Evolutionary conservation across 2,329 filamentous ascomycete species (phyloP).

Genomic region (Cytospora paraplurivora): DNA sequence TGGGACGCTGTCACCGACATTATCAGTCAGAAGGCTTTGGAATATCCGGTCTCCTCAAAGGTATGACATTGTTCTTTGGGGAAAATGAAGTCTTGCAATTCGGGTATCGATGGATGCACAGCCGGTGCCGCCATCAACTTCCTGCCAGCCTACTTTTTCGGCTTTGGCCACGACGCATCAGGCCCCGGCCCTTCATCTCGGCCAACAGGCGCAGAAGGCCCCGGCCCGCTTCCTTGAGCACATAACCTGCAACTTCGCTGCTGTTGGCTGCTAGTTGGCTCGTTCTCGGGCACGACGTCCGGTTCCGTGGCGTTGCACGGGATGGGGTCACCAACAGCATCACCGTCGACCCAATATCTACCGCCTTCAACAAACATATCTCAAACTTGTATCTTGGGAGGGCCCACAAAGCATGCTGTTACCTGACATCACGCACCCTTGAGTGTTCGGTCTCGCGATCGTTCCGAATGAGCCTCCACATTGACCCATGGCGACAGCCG

Average conservation of each 20-base stretch:
- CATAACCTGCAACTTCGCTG: background rate
- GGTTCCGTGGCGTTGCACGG: conserved; percentile 10
- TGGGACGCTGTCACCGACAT: too few relatives aligned
- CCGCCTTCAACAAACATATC: background rate
- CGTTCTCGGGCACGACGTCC: background rate
- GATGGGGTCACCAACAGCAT: conserved; percentile 18
- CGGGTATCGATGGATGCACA: too few relatives aligned
- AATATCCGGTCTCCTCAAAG: too few relatives aligned
- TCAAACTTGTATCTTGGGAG: background rate
- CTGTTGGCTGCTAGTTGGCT: conserved; percentile 10
- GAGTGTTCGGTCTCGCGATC: background rate
- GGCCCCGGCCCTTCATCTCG: background rate
- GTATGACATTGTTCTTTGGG: too few relatives aligned
- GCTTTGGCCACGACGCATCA: background rate
- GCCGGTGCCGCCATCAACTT: too few relatives aligned
- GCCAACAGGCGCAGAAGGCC: conserved; percentile 6
- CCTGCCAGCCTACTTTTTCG: background rate
- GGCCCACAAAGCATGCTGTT: background rate
- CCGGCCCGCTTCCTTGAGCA: background rate
- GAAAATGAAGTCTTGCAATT: too few relatives aligned
- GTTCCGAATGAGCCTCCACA: background rate
- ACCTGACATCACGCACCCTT: background rate
- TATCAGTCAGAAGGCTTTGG: too few relatives aligned
- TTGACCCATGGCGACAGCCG: background rate
- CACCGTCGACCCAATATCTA: background rate